phyloP scores from a whole-genome alignment of 1,284 basidiomycete genomes.

The Tremellales sp. region DNA sequence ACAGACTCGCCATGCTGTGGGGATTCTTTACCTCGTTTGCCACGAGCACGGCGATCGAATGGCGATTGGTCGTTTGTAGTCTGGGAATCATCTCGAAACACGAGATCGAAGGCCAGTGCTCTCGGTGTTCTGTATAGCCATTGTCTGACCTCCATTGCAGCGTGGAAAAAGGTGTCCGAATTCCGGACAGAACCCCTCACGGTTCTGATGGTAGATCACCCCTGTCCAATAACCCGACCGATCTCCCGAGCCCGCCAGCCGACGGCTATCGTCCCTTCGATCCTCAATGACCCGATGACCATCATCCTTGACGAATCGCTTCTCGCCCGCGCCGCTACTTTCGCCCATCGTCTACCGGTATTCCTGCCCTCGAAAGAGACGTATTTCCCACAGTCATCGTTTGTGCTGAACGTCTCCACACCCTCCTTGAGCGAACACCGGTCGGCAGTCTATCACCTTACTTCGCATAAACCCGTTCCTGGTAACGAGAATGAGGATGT shows the following conservation, averaged over 20 bases:
- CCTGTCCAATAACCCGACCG: constrained; percentile 13
- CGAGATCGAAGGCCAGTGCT: constrained; percentile 29
- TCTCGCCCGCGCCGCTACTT: constrained; percentile 8
- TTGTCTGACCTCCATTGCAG: constrained; percentile 4
- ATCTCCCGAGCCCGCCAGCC: constrained; percentile 4
- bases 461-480: constrained; percentile 17
- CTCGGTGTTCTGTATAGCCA: background rate
- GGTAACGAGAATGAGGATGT: constrained; percentile 12
- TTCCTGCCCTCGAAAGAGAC: background rate
- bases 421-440: constrained; percentile 3
- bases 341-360: constrained; percentile 19
- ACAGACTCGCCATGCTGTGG: constrained; percentile 16
- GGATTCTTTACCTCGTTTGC: constrained; percentile 53
- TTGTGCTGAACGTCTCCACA: constrained; percentile 23
- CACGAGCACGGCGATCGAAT: constrained; percentile 43
- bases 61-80: constrained; percentile 23
- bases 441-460: constrained; percentile 24
- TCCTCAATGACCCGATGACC: constrained; percentile 26
- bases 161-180: constrained; percentile 17
- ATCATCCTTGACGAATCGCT: constrained; percentile 35
- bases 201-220: constrained; percentile 18
- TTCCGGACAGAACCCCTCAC: constrained; percentile 11
- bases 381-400: constrained; percentile 25
- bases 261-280: background rate
- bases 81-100: constrained; percentile 18